Evolutionary conservation across 306 rosid species (phyloP).

Genomic region (Boehmeria nivea): DNA sequence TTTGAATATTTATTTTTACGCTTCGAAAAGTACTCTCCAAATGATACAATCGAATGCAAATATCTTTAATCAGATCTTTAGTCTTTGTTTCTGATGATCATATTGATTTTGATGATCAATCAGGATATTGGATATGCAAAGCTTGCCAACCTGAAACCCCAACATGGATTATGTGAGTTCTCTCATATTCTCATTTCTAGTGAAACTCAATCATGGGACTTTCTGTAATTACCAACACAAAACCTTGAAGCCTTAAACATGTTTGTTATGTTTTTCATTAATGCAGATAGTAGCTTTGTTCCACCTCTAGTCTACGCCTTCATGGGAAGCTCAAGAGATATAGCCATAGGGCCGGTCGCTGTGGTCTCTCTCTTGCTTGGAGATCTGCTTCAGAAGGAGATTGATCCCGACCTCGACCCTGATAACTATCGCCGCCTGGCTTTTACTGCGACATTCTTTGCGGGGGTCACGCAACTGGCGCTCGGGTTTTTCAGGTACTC

Average conservation of each 20-base stretch:
- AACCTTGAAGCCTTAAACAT: too few relatives aligned
- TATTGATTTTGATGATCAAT: not conserved
- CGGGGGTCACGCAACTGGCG: constrained; percentile 27
- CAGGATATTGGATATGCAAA: constrained; percentile 39
- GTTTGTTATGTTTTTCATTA: too few relatives aligned
- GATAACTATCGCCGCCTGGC: constrained; percentile 23
- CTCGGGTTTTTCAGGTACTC: constrained; percentile 30
- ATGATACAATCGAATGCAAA: too few relatives aligned
- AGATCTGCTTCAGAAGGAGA: constrained; percentile 18
- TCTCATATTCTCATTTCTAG: not conserved
- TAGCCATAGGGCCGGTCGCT: constrained; percentile 37
- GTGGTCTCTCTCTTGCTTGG: constrained; percentile 41
- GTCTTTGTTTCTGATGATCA: too few relatives aligned
- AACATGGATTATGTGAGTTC: constrained; percentile 31
- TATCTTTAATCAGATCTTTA: too few relatives aligned
- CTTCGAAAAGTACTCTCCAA: too few relatives aligned
- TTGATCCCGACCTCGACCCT: constrained; percentile 14
- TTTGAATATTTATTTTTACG: too few relatives aligned
- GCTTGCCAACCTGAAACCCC: constrained; percentile 27
- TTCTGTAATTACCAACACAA: too few relatives aligned
- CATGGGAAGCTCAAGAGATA: constrained; percentile 42
- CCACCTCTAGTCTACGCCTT: constrained; percentile 33
- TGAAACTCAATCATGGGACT: too few relatives aligned
- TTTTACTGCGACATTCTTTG: constrained; percentile 33
- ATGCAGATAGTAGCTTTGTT: constrained; percentile 36